phyloP scores from a whole-genome alignment of 2,329 filamentous ascomycete genomes.

The Cladosporium sp. region DNA sequence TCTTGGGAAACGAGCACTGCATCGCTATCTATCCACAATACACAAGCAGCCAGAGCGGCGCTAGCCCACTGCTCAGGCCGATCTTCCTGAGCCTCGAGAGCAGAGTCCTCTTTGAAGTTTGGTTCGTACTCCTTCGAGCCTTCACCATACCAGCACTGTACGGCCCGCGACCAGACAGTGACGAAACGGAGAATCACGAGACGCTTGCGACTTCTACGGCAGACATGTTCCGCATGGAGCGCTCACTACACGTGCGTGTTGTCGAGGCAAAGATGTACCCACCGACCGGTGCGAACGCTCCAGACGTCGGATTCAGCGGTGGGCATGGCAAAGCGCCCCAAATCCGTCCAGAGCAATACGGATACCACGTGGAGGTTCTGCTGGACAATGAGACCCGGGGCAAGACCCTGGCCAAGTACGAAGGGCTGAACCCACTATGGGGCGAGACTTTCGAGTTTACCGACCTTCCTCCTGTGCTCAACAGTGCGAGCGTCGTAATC shows the following conservation, averaged over 20 bases:
- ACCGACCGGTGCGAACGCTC: constrained; percentile 18
- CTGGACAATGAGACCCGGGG: constrained; percentile 74
- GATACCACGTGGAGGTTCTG: constrained; percentile 73
- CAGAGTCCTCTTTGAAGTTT: constrained; percentile 89
- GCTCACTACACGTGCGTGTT: constrained; percentile 52
- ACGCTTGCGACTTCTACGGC: constrained; percentile 25
- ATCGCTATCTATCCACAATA: constrained; percentile 95
- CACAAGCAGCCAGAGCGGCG: constrained; percentile 61
- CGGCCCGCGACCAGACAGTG: constrained; percentile 40
- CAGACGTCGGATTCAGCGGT: constrained; percentile 20
- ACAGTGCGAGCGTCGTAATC: constrained; percentile 63
- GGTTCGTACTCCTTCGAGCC: constrained; percentile 85
- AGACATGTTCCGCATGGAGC: constrained; percentile 60
- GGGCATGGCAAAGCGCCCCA: constrained; percentile 14
- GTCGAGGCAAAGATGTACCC: constrained; percentile 54
- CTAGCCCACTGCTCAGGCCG: constrained; percentile 70
- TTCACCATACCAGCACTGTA: constrained; percentile 92
- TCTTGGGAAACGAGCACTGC: constrained; percentile 87
- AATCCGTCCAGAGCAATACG: constrained; percentile 41
- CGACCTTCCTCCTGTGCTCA: constrained; percentile 64
- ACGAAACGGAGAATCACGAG: constrained; percentile 19
- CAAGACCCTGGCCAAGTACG: constrained; percentile 64
- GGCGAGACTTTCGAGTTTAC: constrained; percentile 72
- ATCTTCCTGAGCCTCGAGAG: constrained; percentile 85
- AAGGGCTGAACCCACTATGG: constrained; percentile 73